Evolutionary conservation across 2,329 filamentous ascomycete species (phyloP), one percentile per base, ranked within the genome.

Genomic region (Aureobasidium sp.): DNA sequence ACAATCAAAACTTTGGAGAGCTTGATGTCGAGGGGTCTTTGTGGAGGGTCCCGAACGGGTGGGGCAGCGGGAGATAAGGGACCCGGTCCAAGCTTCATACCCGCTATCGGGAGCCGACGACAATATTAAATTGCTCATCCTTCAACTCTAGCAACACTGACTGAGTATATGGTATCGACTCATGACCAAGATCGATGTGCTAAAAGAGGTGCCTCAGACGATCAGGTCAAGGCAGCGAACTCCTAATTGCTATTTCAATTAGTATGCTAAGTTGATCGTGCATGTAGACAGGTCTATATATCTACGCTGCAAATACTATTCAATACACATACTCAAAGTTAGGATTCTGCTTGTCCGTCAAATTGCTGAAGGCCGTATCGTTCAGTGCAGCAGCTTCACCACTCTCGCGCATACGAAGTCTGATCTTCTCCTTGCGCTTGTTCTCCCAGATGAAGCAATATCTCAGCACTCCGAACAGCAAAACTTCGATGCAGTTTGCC

Each of bases 311-410:
- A 14, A 1, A 9, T 12, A 3, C 11, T 14, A 6, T 39, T n/a
- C 20, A 63, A n/a, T 62, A 62, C 17, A 68, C 53, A 25, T 65
- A 65, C 39, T 44, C 36, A 22, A 65, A 64, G 12, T 62, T 48
- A 1, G 53, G 64, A 17, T 65, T 65, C 47, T 65, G 58, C 48
- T 62, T 64, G 55, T 65, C 64, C 11, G 64, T 65, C 53, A 65
- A 37, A 9, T 61, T 56, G 36, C 57, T 29, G 45, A 49, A 48
- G 1, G 53, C 62, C 11, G 52, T 53, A 5, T 41, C 39, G 1
- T 36, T 41, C 27, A 37, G 3, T 17, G 44, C 52, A 29, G 27
- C 42, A 37, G 52, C 41, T 31, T 58, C 42, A n/a, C 52, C 39
- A 59, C 56, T 57, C 39, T 44, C 53, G n/a, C 37, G 29, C 53